Evolutionary conservation across 1,284 basidiomycete genomes (phyloP), one percentile per base, ranked within the genome.

Genomic region (Chondrostereum purpureum): DNA sequence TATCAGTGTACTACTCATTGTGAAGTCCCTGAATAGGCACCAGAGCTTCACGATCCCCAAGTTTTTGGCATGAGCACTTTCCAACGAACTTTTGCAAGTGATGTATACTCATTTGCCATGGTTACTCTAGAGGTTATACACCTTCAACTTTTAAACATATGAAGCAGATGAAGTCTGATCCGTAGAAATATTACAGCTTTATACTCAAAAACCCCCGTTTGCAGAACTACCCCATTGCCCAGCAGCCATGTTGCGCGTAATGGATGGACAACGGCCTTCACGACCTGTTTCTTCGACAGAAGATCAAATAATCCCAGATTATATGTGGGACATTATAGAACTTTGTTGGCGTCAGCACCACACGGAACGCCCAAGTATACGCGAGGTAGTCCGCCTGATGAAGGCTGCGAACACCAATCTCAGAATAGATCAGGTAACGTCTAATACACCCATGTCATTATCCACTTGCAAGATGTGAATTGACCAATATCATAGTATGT

Each of bases 81-180:
- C 34, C 34, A 48, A 13, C 51, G 55, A 23, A 56, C 56, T 5
- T 54, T 39, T 33, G 53, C 55, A 6, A 58, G 55, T 42, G 58
- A 61, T 48, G 48, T 60, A 11, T 61, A 59, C 47, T 49, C 59
- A 1, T 59, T 60, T 46, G 59, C 53, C 3, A 60, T 58, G 43
- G 55, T 59, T 21, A 56, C 57, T 39, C 39, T 59, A 6, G 59
- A 61, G 54, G 58, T 58, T 33, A n/a, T n/a, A n/a, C n/a, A n/a
- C n/a, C n/a, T n/a, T n/a, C n/a, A n/a, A n/a, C n/a, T n/a, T n/a
- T n/a, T n/a, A n/a, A n/a, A n/a, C n/a, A n/a, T n/a, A n/a, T n/a
- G n/a, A n/a, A n/a, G n/a, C n/a, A n/a, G n/a, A n/a, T n/a, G n/a
- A n/a, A n/a, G n/a, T n/a, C n/a, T n/a, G n/a, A n/a, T n/a, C n/a